Base-by-base conservation (phyloP, 2,329 filamentous ascomycete species). In the Diplodia sapinea region DNA sequence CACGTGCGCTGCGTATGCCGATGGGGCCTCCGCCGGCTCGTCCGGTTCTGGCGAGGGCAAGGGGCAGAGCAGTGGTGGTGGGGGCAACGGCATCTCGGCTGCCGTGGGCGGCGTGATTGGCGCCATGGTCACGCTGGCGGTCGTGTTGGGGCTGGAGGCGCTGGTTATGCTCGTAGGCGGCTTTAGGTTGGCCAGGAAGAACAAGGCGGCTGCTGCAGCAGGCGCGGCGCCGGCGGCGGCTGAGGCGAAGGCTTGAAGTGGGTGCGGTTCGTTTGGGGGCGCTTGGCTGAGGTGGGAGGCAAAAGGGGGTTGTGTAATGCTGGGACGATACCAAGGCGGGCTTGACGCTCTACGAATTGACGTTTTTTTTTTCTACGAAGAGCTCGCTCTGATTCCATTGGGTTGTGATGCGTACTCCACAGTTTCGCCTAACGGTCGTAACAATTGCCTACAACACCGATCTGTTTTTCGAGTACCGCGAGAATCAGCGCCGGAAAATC, bases 71-170 rank as follows among this genome's bases (percentile, higher is more conserved):
- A 66, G 55, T 23, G 71, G 69, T 26, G 69, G 70, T 47, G 70
- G 73, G 23, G 76, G 79, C 2, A 63, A 66, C 63, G 84, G 86
- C 9, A 82, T 96, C 33, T 90, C 89, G 62, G 87, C 84, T 47
- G 84, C 87, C 6, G 88, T 94, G n/a, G 92, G 91, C 0, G 92
- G 93, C 63, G 92, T 94, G 5, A 93, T 96, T 74, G 89, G 89
- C 43, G 89, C 89, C 0, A 86, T 90, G 83, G 88, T 91, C 20
- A 90, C 88, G 0, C 76, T 91, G 49, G 88, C 82, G 29, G 87
- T 90, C 12, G 80, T 90, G n/a, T 72, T 90, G 52, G 61, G 67
- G 26, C 54, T 65, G 23, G 61, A 65, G 63, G 67, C 61, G 17
- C 43, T 65, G 49, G 26, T 70, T n/a, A 65, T 70, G 65, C 50